These are phyloP conservation scores for Sherardia arvensis DNA, from an alignment of 257 asterid genomes.

Conservation along the genomic window DNA sequence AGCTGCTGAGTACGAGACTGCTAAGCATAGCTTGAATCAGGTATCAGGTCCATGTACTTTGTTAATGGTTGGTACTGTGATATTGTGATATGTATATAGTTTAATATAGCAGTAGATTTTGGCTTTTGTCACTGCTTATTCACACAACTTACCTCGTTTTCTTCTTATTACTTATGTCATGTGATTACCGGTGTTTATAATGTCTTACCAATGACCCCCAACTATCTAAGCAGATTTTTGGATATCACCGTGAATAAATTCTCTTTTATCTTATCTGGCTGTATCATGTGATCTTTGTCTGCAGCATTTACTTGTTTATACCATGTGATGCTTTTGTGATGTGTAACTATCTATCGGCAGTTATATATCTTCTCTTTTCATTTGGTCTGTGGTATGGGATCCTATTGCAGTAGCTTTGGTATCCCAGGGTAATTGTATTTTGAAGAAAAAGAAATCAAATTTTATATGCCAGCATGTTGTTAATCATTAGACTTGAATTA, in stretches of 20 bases:
- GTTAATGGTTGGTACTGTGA: background rate
- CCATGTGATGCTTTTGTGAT: background rate
- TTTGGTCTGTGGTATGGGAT: background rate
- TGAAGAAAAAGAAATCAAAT: background rate
- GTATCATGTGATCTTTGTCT: background rate
- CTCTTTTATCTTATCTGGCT: no score
- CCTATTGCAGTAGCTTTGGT: background rate
- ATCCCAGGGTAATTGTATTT: background rate
- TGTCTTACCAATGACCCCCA: background rate
- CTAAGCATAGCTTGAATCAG: constrained; percentile 77
- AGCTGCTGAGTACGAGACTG: constrained; percentile 89
- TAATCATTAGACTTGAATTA: no score
- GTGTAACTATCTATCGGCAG: background rate
- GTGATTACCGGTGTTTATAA: background rate
- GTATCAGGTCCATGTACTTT: constrained; percentile 20
- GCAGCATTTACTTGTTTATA: background rate
- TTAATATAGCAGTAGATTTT: background rate
- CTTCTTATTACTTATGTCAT: background rate
- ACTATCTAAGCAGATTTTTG: background rate
- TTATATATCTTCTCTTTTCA: background rate
- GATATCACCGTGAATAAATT: background rate
- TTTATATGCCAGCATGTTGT: background rate
- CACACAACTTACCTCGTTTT: background rate
- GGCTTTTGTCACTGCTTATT: background rate
- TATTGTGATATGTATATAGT: background rate